These are phyloP conservation scores for Pseudomonodictys pantanalensis DNA, from an alignment of 495 filamentous ascomycete genomes.

Conservation along the genomic window DNA sequence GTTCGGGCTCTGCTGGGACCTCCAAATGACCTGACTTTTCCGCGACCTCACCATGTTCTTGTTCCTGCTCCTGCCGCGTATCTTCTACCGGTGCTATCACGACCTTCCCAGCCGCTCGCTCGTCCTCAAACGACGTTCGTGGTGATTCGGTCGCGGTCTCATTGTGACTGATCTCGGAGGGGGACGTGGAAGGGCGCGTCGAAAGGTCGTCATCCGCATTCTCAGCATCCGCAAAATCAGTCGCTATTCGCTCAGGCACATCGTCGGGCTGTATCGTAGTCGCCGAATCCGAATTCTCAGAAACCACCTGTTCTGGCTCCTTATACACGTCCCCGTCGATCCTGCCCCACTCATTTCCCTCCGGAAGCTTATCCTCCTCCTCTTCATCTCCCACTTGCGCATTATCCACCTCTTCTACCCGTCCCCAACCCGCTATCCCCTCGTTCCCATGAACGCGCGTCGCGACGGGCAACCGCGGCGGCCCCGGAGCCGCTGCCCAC, in stretches of 20 bases:
- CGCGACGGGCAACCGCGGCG: neutral
- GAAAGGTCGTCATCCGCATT: conserved; percentile 28
- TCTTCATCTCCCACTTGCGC: neutral
- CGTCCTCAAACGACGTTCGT: conserved; percentile 33
- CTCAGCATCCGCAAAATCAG: neutral
- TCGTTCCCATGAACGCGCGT: conserved; percentile 2
- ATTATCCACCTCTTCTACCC: neutral
- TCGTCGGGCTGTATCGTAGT: conserved; percentile 28
- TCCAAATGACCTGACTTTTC: neutral
- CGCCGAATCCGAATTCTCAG: conserved; percentile 26
- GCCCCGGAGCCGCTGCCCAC: conserved; percentile 4
- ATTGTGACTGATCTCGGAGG: conserved; percentile 31
- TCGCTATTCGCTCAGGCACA: neutral
- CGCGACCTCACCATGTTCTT: neutral
- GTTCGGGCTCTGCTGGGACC: neutral
- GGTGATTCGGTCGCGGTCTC: conserved; percentile 25
- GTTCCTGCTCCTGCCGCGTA: neutral
- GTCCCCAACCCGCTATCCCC: neutral
- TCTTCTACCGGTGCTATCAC: neutral
- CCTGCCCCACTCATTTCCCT: neutral
- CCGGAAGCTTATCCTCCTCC: conserved; percentile 6
- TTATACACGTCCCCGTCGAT: neutral
- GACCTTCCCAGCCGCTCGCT: conserved; percentile 4
- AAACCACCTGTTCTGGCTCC: conserved; percentile 5
- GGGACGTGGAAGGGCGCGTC: conserved; percentile 32